Conservation (phyloP, 345 rosid genomes). For the Euphorbia tirucalli region DNA sequence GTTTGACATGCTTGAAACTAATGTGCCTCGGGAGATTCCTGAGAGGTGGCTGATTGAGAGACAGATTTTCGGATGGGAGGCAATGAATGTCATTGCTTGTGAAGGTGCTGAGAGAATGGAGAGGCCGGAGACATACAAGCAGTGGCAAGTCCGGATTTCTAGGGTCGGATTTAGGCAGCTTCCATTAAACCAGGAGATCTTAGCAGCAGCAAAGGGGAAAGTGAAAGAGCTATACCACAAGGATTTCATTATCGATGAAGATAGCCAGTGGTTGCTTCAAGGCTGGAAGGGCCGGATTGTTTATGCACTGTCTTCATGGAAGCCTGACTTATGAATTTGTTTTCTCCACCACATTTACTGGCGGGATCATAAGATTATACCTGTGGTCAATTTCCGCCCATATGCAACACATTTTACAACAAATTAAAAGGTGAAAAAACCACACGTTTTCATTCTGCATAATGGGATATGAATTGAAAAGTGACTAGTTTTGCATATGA, state of each 20-base stretch:
- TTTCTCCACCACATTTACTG: neutral
- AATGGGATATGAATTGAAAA: conserved; percentile 4
- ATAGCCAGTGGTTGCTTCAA: conserved; percentile 42
- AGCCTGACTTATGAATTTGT: conserved; percentile 24
- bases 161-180: conserved; percentile 43
- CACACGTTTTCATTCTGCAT: neutral
- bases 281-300: conserved; percentile 47
- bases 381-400: neutral
- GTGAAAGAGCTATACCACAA: conserved; percentile 31
- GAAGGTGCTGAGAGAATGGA: conserved; percentile 58
- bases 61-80: conserved; percentile 39
- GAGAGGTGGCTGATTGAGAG: conserved; percentile 46
- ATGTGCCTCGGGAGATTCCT: conserved; percentile 40
- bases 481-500: neutral
- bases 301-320: conserved; percentile 39
- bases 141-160: conserved; percentile 27
- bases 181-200: conserved; percentile 32
- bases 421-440: conserved; percentile 18
- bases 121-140: conserved; percentile 52
- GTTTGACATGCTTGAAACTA: conserved; percentile 54
- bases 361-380: conserved; percentile 10
- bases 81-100: conserved; percentile 57
- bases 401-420: neutral
- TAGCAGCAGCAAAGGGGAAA: conserved; percentile 30
- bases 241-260: conserved; percentile 43